Evolutionary conservation across 176 grass and related monocot species (phyloP).

Genomic region (Hyparrhenia diplandra): DNA sequence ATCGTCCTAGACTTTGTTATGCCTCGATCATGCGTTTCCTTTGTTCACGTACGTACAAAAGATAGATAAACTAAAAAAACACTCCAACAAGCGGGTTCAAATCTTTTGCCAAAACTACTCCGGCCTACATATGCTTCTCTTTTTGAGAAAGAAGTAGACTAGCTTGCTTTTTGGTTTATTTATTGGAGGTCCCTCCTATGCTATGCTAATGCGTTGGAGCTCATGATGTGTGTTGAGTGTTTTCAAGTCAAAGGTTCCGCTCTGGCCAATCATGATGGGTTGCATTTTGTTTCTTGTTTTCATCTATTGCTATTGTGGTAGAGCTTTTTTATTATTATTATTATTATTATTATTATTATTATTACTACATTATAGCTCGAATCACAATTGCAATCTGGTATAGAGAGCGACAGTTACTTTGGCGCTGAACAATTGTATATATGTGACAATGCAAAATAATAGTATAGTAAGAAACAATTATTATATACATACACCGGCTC

Average conservation of each 20-base stretch:
- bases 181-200: constrained; percentile 1
- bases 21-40: neutral
- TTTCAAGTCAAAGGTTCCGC: constrained; percentile 37
- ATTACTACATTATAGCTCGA: neutral
- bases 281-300: neutral
- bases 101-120: neutral
- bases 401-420: neutral
- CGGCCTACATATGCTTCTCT: neutral
- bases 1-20: neutral
- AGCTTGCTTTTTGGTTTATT: constrained; percentile 18
- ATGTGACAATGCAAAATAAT: neutral
- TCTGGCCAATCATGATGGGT: constrained; percentile 21
- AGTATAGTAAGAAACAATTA: too few species aligned
- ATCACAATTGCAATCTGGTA: neutral
- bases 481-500: too few species aligned
- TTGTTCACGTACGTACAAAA: too few species aligned
- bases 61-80: neutral
- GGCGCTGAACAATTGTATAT: neutral
- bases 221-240: constrained; percentile 20
- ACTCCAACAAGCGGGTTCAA: neutral
- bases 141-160: constrained; percentile 14
- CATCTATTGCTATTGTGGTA: neutral
- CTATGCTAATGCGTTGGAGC: neutral
- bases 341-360: too few species aligned
- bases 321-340: neutral